phyloP scores from a whole-genome alignment of 345 rosid species.

The Lumnitzera littorea region DNA sequence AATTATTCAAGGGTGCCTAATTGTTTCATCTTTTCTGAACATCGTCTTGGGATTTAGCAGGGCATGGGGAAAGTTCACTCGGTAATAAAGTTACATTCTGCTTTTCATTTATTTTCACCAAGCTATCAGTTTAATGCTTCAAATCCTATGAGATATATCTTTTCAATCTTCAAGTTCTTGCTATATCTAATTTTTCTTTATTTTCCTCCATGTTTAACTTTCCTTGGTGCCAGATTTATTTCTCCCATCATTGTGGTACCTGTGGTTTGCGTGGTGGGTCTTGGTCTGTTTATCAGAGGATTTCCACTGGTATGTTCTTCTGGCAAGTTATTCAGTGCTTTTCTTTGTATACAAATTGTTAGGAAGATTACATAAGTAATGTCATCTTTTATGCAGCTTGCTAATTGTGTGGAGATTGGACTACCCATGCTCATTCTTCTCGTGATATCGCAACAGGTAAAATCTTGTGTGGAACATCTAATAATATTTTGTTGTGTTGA shows the following conservation, averaged over 20 bases:
- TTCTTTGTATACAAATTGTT: not conserved
- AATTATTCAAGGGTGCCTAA: conserved; percentile 87
- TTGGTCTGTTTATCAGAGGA: conserved; percentile 82
- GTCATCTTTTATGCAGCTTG: conserved; percentile 48
- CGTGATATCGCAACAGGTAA: conserved; percentile 67
- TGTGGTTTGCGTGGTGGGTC: conserved; percentile 66
- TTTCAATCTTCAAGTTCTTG: too few species aligned
- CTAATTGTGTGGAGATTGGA: conserved; percentile 84
- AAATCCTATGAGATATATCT: too few species aligned
- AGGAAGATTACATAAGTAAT: not conserved
- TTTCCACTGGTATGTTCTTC: conserved; percentile 73
- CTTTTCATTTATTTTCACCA: not conserved
- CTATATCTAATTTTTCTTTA: not conserved
- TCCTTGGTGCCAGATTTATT: conserved; percentile 39
- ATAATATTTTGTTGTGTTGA: not conserved
- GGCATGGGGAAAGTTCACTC: conserved; percentile 70
- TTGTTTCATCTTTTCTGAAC: conserved; percentile 78
- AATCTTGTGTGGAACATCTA: not conserved
- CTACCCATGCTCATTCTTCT: conserved; percentile 88
- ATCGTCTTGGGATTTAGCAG: conserved; percentile 68
- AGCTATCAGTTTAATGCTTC: not conserved
- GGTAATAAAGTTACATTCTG: conserved; percentile 24
- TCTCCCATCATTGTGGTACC: conserved; percentile 73
- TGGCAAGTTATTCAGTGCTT: not conserved
- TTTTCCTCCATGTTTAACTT: not conserved